Percentiles rank a stretch among this genome's conserved stretches.
Evolutionary conservation across 192 early-diverging fungal genomes (phyloP).

Genomic region (Diversispora epigaea): DNA sequence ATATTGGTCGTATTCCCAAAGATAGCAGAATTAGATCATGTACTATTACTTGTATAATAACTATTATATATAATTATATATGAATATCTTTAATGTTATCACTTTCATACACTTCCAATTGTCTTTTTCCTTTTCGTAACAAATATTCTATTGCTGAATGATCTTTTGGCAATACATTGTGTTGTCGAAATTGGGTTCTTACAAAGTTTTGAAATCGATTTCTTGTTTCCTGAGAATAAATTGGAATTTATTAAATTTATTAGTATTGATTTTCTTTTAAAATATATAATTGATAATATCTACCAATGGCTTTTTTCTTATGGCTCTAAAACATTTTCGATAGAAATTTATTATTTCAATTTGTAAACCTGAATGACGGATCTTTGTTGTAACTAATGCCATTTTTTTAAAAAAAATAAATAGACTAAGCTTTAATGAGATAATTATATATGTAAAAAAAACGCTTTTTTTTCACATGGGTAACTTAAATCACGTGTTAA

Average conservation of each 20-base stretch:
- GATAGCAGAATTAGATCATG: too few species aligned
- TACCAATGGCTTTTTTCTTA: conserved; percentile 57
- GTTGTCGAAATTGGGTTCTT: conserved; percentile 20
- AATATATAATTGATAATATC: background rate
- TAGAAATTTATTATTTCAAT: conserved; percentile 61
- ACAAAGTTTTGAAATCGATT: conserved; percentile 24
- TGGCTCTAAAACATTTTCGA: conserved; percentile 61
- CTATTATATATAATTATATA: too few species aligned
- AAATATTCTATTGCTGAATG: conserved; percentile 31
- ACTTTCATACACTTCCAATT: conserved; percentile 20
- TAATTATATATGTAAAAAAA: too few species aligned
- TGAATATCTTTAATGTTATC: conserved; percentile 24
- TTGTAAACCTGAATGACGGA: conserved; percentile 57
- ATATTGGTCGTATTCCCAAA: too few species aligned
- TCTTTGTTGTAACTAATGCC: background rate
- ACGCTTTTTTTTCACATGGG: too few species aligned
- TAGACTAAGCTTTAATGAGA: too few species aligned
- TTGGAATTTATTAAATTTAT: background rate
- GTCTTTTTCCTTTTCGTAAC: conserved; percentile 27
- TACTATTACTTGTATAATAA: too few species aligned
- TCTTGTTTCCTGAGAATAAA: conserved; percentile 12
- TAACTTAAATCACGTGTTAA: too few species aligned
- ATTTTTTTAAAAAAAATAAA: too few species aligned
- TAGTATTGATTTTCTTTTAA: background rate
- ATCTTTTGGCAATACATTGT: conserved; percentile 17